Percentiles rank a stretch among this genome's conserved stretches.
phyloP scores from a whole-genome alignment of 192 early-diverging fungal genomes.

The Coemansia sp. region DNA sequence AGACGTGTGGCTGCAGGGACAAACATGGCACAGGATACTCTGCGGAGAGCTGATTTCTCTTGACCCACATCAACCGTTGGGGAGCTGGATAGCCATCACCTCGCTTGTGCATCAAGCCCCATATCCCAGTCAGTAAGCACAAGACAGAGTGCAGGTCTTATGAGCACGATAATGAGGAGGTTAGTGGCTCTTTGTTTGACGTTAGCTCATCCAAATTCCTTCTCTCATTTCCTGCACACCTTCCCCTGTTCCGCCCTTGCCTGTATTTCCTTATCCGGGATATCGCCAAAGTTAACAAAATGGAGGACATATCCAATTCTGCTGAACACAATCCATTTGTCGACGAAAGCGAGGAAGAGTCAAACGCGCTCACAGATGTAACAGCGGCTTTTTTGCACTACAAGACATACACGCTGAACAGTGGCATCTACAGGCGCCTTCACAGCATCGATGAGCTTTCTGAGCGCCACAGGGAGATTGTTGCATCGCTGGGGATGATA shows the following conservation, averaged over 20 bases:
- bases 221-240: neutral
- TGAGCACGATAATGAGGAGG: neutral
- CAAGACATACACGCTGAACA: conserved; percentile 59
- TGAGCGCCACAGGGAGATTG: conserved; percentile 61
- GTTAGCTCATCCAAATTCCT: neutral
- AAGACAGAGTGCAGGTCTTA: neutral
- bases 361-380: conserved; percentile 34
- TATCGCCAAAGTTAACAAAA: neutral
- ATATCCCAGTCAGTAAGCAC: neutral
- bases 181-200: neutral
- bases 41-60: neutral
- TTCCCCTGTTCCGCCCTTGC: neutral
- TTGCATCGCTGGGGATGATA: conserved; percentile 57
- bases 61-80: neutral
- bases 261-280: neutral
- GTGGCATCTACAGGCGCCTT: conserved; percentile 62
- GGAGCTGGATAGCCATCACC: neutral
- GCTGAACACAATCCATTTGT: neutral
- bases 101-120: conserved; percentile 1
- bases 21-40: neutral
- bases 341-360: conserved; percentile 20
- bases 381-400: conserved; percentile 63
- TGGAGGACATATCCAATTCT: neutral
- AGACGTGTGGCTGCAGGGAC: neutral
- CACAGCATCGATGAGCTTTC: conserved; percentile 61